Evolutionary conservation across 2,329 filamentous ascomycete species (phyloP), one percentile per base, ranked within the genome.

Genomic region (Eutypella sp.): DNA sequence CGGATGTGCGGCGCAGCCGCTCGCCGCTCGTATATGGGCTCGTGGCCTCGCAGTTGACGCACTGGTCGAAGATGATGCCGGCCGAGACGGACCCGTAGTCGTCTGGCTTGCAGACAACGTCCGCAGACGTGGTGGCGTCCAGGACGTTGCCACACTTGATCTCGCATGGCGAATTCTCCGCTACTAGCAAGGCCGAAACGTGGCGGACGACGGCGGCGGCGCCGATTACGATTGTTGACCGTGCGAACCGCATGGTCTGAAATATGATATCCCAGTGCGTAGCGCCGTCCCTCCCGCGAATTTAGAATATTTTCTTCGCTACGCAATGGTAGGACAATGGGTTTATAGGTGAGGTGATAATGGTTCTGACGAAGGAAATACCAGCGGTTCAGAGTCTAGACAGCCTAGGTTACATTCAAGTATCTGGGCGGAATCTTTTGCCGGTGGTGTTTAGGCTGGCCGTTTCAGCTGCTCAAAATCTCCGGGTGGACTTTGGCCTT

Each of bases 101-200:
- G 37, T 51, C 51, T 27, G 74, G 67, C 3, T 63, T 53, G 61
- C 78, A 82, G 36, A 71, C 69, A 34, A 81, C 63, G 50, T 80
- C 76, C 44, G 67, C 64, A 4, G 52, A 36, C 1, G 71, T 64
- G 0, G 76, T 80, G 5, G 64, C 53, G 11, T 66, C 62, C 31
- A 76, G 67, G 4, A 75, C 70, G 47, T 81, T 82, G 58, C 78
- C 78, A 59, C 78, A 82, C 27, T 68, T 62, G 22, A 63, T 60
- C 29, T 64, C 61, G 61, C 78, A 82, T 15, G 73, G 70, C 19
- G 78, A 82, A 27, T 64, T 63, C 0, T 67, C 53, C 0, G 73
- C 63, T 37, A 75, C 73, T 25, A 75, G 59, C n/a, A n/a, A n/a
- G n/a, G n/a, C n/a, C n/a, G n/a, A n/a, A n/a, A n/a, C n/a, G n/a